phyloP scores from a whole-genome alignment of 2,329 filamentous ascomycete genomes.

The Botrytis galanthina region DNA sequence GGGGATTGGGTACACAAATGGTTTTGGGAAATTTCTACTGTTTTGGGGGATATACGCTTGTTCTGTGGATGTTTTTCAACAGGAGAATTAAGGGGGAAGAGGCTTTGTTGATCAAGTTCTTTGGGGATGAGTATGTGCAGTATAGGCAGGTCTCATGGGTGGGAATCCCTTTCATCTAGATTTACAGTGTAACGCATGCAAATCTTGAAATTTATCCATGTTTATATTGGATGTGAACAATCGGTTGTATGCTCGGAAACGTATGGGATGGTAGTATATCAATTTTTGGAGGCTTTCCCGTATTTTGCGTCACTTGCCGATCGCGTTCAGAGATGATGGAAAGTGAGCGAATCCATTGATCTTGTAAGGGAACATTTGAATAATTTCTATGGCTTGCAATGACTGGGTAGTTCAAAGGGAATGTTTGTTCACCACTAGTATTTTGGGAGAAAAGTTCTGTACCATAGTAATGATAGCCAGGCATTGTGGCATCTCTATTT shows the following conservation, averaged over 20 bases:
- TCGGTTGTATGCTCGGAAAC: not conserved
- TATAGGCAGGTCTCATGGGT: slow-evolving; percentile 72
- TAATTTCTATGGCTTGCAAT: not conserved
- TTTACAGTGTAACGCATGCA: slow-evolving; percentile 3
- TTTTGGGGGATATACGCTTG: slow-evolving; percentile 67
- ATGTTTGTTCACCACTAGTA: not conserved
- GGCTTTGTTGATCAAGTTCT: slow-evolving; percentile 72
- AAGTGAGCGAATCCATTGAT: not conserved
- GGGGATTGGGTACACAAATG: slow-evolving; percentile 91
- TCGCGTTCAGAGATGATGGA: not conserved
- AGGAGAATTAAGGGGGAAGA: slow-evolving; percentile 77
- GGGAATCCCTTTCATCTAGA: slow-evolving; percentile 72
- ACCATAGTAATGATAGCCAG: not conserved
- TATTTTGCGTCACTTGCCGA: not conserved
- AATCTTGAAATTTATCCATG: not conserved
- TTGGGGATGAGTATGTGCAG: slow-evolving; percentile 73
- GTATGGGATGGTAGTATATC: not conserved
- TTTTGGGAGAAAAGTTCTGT: not conserved
- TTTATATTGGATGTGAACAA: not conserved
- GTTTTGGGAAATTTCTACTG: slow-evolving; percentile 83
- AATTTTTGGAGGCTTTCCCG: not conserved
- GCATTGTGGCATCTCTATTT: not conserved
- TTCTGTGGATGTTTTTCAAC: slow-evolving; percentile 85
- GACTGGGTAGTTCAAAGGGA: too few relatives aligned
- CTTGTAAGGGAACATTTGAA: not conserved